Evolutionary conservation across 108 stramenopile species (phyloP).

Genomic region (Cylindrotheca fusiformis): DNA sequence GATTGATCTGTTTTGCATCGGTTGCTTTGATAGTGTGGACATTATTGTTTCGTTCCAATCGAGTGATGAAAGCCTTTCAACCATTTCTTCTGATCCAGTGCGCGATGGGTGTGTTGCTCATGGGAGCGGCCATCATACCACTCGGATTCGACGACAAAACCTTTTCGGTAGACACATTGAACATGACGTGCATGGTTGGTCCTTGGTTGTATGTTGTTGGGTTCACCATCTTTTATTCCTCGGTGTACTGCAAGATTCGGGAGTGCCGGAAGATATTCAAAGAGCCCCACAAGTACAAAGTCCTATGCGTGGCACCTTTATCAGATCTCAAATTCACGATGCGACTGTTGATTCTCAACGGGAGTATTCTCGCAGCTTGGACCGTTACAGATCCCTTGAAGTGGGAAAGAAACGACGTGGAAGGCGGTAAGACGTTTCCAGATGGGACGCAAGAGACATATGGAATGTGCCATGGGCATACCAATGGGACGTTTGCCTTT

Average conservation of each 20-base stretch:
- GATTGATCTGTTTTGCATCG: slow-evolving; percentile 27
- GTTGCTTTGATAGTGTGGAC: slow-evolving; percentile 41
- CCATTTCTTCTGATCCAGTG: slow-evolving; percentile 50
- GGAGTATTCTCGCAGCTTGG: slow-evolving; percentile 25
- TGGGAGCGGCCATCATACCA: slow-evolving; percentile 38
- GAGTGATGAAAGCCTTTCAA: slow-evolving; percentile 51
- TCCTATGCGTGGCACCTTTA: slow-evolving; percentile 11
- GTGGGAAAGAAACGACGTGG: slow-evolving; percentile 24
- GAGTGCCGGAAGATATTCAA: slow-evolving; percentile 38
- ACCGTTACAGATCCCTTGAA: slow-evolving; percentile 29
- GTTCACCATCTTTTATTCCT: slow-evolving; percentile 45
- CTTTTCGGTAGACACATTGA: slow-evolving; percentile 10
- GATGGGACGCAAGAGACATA: slow-evolving; percentile 25
- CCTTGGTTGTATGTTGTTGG: slow-evolving; percentile 52
- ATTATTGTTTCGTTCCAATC: slow-evolving; percentile 21
- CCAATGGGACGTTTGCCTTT: slow-evolving; percentile 9
- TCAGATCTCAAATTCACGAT: slow-evolving; percentile 7
- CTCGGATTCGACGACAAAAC: slow-evolving; percentile 37
- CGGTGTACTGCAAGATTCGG: slow-evolving; percentile 50
- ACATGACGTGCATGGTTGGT: slow-evolving; percentile 26
- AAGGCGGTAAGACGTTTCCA: slow-evolving; percentile 1
- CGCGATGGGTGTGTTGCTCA: slow-evolving; percentile 33
- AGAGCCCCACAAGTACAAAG: slow-evolving; percentile 13
- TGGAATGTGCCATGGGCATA: slow-evolving; percentile 18
- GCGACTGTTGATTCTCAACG: slow-evolving; percentile 25